These are phyloP conservation scores for Aspergillus spinulosporus DNA, from an alignment of 2,329 filamentous ascomycete genomes.

Conservation along the genomic window DNA sequence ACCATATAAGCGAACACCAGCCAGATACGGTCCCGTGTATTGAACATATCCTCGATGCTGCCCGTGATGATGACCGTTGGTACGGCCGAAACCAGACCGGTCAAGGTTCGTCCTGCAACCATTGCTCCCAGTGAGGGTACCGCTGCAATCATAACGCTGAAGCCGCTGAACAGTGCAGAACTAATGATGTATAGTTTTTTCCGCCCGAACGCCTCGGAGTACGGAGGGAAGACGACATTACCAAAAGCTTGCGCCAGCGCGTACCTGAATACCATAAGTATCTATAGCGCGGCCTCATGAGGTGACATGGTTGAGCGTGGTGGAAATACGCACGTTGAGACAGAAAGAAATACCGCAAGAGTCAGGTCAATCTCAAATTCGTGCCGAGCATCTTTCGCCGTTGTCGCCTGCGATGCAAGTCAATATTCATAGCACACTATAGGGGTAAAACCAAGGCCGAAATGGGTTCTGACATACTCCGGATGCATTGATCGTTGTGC, in stretches of 20 bases:
- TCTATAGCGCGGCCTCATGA: background rate
- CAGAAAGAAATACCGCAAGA: constrained; percentile 23
- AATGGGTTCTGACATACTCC: constrained; percentile 12
- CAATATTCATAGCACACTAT: background rate
- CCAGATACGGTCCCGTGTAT: constrained; percentile 47
- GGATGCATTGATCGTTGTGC: constrained; percentile 18
- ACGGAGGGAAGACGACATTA: constrained; percentile 32
- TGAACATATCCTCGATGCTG: constrained; percentile 52
- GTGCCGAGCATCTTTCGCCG: constrained; percentile 18
- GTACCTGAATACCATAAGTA: constrained; percentile 22
- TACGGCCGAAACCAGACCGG: constrained; percentile 48
- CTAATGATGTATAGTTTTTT: constrained; percentile 33
- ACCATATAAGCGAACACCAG: constrained; percentile 46
- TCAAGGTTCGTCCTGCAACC: constrained; percentile 42
- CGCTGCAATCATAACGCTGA: constrained; percentile 38
- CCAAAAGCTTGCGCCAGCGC: constrained; percentile 31
- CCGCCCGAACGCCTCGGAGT: constrained; percentile 37
- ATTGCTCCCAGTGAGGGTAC: constrained; percentile 36
- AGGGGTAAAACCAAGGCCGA: background rate
- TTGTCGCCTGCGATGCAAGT: constrained; percentile 15
- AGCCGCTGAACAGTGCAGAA: constrained; percentile 24
- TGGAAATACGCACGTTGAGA: constrained; percentile 18
- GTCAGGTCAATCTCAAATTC: constrained; percentile 19
- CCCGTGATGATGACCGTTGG: constrained; percentile 49
- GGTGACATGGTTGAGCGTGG: background rate